A percentile compares a stretch with the other conserved stretches of the same genome.
These are phyloP conservation scores for Neurospora hispaniola DNA, from an alignment of 495 filamentous ascomycete genomes.

Conservation along the genomic window DNA sequence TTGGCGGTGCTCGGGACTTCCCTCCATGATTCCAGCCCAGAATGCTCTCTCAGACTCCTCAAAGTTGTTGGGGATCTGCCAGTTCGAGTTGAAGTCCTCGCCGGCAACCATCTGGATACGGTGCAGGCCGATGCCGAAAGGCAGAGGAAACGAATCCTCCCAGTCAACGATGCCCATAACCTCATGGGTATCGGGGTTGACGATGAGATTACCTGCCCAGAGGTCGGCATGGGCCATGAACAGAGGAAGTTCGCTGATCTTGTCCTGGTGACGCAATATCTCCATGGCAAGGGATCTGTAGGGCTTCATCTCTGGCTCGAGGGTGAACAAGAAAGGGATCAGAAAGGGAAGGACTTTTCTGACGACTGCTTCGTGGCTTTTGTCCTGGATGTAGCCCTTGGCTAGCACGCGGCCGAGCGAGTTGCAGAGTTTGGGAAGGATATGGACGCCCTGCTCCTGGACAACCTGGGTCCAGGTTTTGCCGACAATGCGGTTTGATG, in stretches of 20 bases:
- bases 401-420: neutral
- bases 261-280: neutral
- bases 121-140: constrained; percentile 25
- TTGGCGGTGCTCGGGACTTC: neutral
- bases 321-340: neutral
- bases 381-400: neutral
- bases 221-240: constrained; percentile 25
- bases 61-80: neutral
- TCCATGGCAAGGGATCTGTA: neutral
- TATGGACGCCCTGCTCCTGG: neutral
- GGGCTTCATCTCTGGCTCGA: neutral
- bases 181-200: constrained; percentile 19
- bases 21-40: neutral
- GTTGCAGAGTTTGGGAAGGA: neutral
- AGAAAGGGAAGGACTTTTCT: neutral
- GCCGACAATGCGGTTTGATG: neutral
- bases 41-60: neutral
- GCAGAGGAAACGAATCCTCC: constrained; percentile 20
- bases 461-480: neutral
- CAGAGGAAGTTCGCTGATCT: neutral
- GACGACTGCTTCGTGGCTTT: neutral
- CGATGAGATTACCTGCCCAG: constrained; percentile 22
- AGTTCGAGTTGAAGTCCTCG: neutral
- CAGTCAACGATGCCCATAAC: constrained; percentile 29
- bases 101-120: constrained; percentile 7